Evolutionary conservation across 495 filamentous ascomycete genomes (phyloP).

Genomic region (Podospora pseudocomata): DNA sequence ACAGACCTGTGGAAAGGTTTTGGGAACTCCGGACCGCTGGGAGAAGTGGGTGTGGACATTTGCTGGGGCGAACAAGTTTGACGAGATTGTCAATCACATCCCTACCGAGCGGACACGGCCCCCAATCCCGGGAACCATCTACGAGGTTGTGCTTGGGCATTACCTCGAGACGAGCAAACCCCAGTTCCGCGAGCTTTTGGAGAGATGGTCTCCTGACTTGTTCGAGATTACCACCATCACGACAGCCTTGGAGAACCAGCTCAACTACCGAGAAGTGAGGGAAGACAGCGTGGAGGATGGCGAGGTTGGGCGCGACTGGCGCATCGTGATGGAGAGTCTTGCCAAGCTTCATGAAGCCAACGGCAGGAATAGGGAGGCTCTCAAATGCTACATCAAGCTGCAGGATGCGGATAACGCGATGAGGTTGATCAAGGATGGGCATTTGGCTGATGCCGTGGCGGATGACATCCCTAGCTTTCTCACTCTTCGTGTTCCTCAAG

Average conservation of each 20-base stretch:
- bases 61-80: conserved; percentile 74
- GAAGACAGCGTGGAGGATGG: conserved; percentile 66
- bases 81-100: conserved; percentile 83
- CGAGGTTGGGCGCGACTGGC: conserved; percentile 71
- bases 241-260: conserved; percentile 66
- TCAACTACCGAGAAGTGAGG: conserved; percentile 62
- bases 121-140: conserved; percentile 74
- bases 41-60: conserved; percentile 94
- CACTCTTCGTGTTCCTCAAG: conserved; percentile 73
- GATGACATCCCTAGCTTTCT: conserved; percentile 90
- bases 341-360: conserved; percentile 78
- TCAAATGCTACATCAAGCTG: conserved; percentile 82
- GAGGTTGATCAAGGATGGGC: conserved; percentile 74
- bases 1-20: conserved; percentile 70
- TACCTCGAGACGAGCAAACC: conserved; percentile 70
- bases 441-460: conserved; percentile 76
- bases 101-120: conserved; percentile 71
- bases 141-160: conserved; percentile 80
- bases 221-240: conserved; percentile 72
- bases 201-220: conserved; percentile 78
- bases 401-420: conserved; percentile 90
- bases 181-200: conserved; percentile 71
- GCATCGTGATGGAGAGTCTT: conserved; percentile 73
- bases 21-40: conserved; percentile 77
- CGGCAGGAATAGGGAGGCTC: conserved; percentile 73